A percentile compares a stretch with the other conserved stretches of the same genome.
These are phyloP conservation scores for Neurospora tetrasperma DNA, from an alignment of 495 filamentous ascomycete genomes.

Conservation along the genomic window DNA sequence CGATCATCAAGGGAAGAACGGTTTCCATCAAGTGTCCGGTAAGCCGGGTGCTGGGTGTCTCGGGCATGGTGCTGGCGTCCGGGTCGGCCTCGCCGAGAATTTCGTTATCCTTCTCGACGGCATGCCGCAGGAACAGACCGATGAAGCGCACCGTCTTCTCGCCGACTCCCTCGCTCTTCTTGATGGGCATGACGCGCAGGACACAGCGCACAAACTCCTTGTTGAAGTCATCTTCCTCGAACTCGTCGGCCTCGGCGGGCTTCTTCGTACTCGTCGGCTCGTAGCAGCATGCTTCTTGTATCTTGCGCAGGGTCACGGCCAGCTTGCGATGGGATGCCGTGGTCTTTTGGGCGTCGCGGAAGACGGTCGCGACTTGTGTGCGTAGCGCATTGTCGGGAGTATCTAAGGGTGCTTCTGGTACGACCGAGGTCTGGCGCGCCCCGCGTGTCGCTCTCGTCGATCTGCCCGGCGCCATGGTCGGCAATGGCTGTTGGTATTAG, in stretches of 20 bases:
- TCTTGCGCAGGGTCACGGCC: constrained; percentile 70
- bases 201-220: constrained; percentile 74
- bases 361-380: constrained; percentile 65
- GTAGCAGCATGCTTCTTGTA: constrained; percentile 82
- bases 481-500: not conserved
- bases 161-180: constrained; percentile 84
- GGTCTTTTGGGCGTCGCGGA: constrained; percentile 77
- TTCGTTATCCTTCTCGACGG: constrained; percentile 70
- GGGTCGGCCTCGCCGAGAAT: constrained; percentile 38
- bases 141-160: constrained; percentile 79
- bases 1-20: constrained; percentile 56
- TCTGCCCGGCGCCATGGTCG: constrained; percentile 16
- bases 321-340: constrained; percentile 86
- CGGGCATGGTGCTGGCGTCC: constrained; percentile 52
- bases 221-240: constrained; percentile 80
- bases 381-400: constrained; percentile 60
- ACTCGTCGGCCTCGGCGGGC: constrained; percentile 39
- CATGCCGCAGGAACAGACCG: constrained; percentile 71
- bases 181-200: constrained; percentile 69
- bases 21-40: constrained; percentile 57
- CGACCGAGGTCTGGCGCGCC: constrained; percentile 48
- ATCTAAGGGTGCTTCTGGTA: constrained; percentile 61
- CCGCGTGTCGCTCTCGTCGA: constrained; percentile 50
- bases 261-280: constrained; percentile 51
- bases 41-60: constrained; percentile 74